Evolutionary conservation across 2,329 filamentous ascomycete species (phyloP).

Genomic region (Xylariomycetidae sp.): DNA sequence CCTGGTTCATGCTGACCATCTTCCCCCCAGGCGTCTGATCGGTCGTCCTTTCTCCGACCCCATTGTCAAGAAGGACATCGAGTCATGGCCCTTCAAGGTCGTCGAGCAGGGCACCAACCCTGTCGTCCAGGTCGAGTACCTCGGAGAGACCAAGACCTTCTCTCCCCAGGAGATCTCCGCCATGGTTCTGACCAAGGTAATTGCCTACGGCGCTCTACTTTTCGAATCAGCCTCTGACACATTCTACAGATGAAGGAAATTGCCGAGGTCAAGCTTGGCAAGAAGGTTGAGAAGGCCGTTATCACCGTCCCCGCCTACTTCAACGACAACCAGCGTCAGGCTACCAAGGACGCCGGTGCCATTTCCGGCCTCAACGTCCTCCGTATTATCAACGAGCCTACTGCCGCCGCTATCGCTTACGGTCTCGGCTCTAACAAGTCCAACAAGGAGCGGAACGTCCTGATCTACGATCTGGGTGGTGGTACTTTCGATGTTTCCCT

Average conservation of each 20-base stretch:
- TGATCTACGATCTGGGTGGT: constrained; percentile 99
- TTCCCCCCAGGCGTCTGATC: constrained; percentile 74
- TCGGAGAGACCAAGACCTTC: constrained; percentile 91
- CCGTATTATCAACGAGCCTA: constrained; percentile 99
- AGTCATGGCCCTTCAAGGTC: constrained; percentile 99
- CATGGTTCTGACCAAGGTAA: constrained; percentile 96
- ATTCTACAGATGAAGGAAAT: constrained; percentile 89
- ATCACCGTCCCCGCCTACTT: constrained; percentile 99
- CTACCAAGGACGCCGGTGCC: constrained; percentile 98
- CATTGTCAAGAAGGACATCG: constrained; percentile 96
- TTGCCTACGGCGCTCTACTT: too few species aligned
- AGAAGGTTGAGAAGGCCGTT: constrained; percentile 98
- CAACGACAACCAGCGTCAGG: constrained; percentile 99
- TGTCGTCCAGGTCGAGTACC: constrained; percentile 91
- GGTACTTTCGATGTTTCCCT: constrained; percentile 99
- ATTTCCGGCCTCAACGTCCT: constrained; percentile 97
- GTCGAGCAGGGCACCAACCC: constrained; percentile 83
- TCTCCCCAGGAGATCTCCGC: constrained; percentile 98
- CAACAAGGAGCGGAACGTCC: constrained; percentile 95
- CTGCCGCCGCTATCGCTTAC: constrained; percentile 95
- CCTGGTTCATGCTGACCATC: constrained; percentile 1
- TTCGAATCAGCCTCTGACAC: constrained; percentile 16
- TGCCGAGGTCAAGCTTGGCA: constrained; percentile 95
- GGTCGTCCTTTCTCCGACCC: constrained; percentile 92
- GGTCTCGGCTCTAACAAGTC: constrained; percentile 93